Evolutionary conservation across 2,329 filamentous ascomycete species (phyloP).

Genomic region (Exophiala phaeomuriformis): DNA sequence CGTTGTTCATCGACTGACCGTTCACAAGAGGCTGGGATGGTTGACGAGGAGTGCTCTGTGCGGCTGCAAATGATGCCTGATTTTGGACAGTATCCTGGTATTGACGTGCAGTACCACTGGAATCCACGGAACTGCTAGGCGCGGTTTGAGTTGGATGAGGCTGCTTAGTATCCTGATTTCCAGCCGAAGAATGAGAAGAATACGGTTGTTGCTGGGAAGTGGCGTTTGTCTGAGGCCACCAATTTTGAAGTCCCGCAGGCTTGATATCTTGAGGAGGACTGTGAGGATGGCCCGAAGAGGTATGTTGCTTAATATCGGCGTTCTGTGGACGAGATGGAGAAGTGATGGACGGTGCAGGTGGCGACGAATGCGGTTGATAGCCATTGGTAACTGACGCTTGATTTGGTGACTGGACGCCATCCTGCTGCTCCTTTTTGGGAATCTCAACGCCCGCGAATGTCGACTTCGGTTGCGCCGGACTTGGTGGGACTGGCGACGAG

Average conservation of each 20-base stretch:
- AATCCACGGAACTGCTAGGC: conserved; percentile 19
- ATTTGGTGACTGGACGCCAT: neutral
- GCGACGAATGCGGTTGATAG: conserved; percentile 23
- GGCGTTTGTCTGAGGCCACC: neutral
- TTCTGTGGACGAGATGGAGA: conserved; percentile 5
- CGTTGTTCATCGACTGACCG: conserved; percentile 27
- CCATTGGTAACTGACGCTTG: conserved; percentile 21
- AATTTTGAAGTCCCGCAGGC: neutral
- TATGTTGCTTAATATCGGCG: conserved; percentile 29
- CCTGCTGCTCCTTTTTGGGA: neutral
- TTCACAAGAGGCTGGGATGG: conserved; percentile 35
- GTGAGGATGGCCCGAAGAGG: conserved; percentile 27
- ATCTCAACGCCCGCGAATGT: conserved; percentile 16
- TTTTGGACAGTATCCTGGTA: conserved; percentile 28
- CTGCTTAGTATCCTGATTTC: conserved; percentile 17
- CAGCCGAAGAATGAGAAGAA: neutral
- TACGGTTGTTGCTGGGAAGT: neutral
- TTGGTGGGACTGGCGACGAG: conserved; percentile 23
- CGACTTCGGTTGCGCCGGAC: conserved; percentile 7
- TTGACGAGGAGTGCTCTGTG: conserved; percentile 31
- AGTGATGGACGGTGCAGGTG: conserved; percentile 6
- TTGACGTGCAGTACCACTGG: conserved; percentile 22
- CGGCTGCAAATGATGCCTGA: conserved; percentile 30
- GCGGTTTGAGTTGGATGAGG: conserved; percentile 31
- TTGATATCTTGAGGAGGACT: neutral